These are phyloP conservation scores for Oryza meridionalis DNA, from an alignment of 176 grass and related monocot species.

Conservation along the genomic window DNA sequence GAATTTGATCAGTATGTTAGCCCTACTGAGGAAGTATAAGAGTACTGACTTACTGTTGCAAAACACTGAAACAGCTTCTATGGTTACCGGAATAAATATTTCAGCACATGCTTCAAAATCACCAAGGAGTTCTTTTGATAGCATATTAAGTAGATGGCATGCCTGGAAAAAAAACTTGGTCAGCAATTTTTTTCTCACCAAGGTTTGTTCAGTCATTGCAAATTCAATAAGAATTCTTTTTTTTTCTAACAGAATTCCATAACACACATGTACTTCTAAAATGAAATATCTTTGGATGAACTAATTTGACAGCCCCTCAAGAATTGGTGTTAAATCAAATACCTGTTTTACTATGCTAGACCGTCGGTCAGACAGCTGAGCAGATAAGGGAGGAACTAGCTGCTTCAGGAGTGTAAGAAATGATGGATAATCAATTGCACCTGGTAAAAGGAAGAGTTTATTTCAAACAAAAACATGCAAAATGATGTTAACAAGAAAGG, in stretches of 20 bases:
- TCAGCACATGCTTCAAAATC: conserved; percentile 90
- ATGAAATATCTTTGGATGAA: conserved; percentile 20
- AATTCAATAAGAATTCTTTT: conserved; percentile 20
- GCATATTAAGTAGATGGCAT: conserved; percentile 80
- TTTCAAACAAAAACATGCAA: conserved; percentile 6
- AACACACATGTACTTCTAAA: neutral
- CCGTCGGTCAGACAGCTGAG: conserved; percentile 73
- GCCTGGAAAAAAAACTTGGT: conserved; percentile 49
- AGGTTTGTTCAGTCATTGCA: conserved; percentile 20
- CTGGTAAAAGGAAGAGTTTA: conserved; percentile 39
- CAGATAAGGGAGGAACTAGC: conserved; percentile 62
- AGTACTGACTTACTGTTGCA: neutral
- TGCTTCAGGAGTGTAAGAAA: conserved; percentile 80
- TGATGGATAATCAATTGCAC: conserved; percentile 72
- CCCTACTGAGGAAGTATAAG: conserved; percentile 28
- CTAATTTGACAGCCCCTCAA: neutral
- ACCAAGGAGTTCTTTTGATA: conserved; percentile 85
- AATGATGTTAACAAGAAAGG: conserved; percentile 32
- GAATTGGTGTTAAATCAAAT: conserved; percentile 14
- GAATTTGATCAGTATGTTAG: conserved; percentile 34
- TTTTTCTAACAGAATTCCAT: neutral
- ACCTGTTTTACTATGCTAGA: conserved; percentile 93
- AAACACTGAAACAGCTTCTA: conserved; percentile 32
- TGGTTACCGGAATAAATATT: conserved; percentile 89
- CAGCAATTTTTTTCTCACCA: conserved; percentile 17